Conservation (phyloP, 495 filamentous ascomycete species). For the Tuber indicum region DNA sequence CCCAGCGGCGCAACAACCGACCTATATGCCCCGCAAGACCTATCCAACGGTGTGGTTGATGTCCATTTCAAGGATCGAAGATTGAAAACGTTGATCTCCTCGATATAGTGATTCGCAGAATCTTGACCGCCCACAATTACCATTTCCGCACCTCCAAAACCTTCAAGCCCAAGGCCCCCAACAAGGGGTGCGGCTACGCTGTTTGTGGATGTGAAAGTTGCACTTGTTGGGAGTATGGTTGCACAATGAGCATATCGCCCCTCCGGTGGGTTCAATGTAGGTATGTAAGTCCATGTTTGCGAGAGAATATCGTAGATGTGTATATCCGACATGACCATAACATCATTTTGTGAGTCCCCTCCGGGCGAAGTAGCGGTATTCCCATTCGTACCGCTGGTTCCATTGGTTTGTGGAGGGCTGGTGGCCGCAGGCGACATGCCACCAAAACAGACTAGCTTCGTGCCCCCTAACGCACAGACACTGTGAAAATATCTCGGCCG, state of each 20-base stretch:
- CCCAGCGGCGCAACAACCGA: constrained; percentile 81
- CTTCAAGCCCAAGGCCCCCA: constrained; percentile 73
- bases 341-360: constrained; percentile 72
- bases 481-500: constrained; percentile 94
- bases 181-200: constrained; percentile 26
- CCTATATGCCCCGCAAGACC: constrained; percentile 90
- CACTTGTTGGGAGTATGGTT: constrained; percentile 80
- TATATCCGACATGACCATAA: constrained; percentile 96
- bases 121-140: constrained; percentile 94
- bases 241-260: constrained; percentile 96
- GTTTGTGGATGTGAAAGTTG: constrained; percentile 65
- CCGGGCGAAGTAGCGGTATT: constrained; percentile 37
- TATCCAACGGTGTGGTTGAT: constrained; percentile 70
- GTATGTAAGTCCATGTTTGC: constrained; percentile 76
- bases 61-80: constrained; percentile 95
- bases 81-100: constrained; percentile 97
- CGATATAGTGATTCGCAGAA: constrained; percentile 95
- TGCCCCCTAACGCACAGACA: constrained; percentile 85
- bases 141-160: constrained; percentile 91
- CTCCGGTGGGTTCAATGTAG: constrained; percentile 71
- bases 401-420: constrained; percentile 39
- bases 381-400: constrained; percentile 32
- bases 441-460: constrained; percentile 93
- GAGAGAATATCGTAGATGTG: constrained; percentile 90
- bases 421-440: constrained; percentile 77